phyloP scores from a whole-genome alignment of 2,329 filamentous ascomycete genomes.

The Xylaria sp. region DNA sequence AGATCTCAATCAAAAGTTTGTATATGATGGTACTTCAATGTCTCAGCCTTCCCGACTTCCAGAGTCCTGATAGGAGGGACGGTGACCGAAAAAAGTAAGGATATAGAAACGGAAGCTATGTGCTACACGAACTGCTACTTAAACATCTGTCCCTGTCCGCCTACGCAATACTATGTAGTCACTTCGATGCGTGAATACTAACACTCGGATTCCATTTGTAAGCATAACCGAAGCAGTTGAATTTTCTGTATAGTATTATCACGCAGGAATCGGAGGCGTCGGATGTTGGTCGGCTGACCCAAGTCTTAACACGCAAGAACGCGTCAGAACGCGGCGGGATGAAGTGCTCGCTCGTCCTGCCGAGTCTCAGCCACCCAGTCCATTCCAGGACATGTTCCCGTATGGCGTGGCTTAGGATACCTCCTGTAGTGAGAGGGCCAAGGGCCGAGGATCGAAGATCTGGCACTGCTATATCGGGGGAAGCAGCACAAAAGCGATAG shows the following conservation, averaged over 20 bases:
- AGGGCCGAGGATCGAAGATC: neutral
- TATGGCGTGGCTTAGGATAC: too few relatives aligned
- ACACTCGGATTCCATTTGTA: neutral
- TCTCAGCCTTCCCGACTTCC: neutral
- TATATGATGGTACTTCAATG: neutral
- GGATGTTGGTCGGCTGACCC: too few relatives aligned
- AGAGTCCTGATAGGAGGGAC: neutral
- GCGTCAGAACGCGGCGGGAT: slow-evolving; percentile 21
- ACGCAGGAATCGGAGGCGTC: neutral
- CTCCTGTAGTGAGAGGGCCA: too few relatives aligned
- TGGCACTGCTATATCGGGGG: too few relatives aligned
- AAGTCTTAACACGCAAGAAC: neutral
- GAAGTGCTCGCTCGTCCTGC: slow-evolving; percentile 8
- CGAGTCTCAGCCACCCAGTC: too few relatives aligned
- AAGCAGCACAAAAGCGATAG: too few relatives aligned
- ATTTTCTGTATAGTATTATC: neutral
- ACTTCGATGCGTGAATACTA: neutral
- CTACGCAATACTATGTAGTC: too few relatives aligned
- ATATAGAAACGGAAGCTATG: too few relatives aligned
- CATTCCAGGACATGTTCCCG: neutral
- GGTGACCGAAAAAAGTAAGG: too few relatives aligned
- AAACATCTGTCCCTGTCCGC: too few relatives aligned
- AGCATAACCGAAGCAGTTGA: neutral
- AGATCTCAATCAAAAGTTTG: neutral
- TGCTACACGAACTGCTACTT: too few relatives aligned